A percentile compares a stretch with the other conserved stretches of the same genome.
These are phyloP conservation scores for Gamarada debralockiae DNA, from an alignment of 495 filamentous ascomycete species.

Conservation along the genomic window DNA sequence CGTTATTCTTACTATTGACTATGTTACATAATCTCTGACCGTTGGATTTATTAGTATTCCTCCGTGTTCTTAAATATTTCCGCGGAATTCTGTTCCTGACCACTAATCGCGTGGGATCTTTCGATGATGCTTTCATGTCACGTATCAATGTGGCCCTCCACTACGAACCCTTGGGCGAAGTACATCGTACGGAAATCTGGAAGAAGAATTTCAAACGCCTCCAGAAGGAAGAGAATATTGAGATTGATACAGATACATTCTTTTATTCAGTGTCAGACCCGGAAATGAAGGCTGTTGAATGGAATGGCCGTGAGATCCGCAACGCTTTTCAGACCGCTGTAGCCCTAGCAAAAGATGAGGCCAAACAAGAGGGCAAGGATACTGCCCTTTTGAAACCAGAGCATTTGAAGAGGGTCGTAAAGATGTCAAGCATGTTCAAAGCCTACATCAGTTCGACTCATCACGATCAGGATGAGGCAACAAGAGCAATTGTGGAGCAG, in stretches of 20 bases:
- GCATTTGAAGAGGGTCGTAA: conserved; percentile 16
- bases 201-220: background rate
- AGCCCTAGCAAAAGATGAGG: conserved; percentile 21
- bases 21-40: too few relatives aligned
- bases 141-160: conserved; percentile 24
- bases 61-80: conserved; percentile 28
- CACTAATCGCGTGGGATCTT: conserved; percentile 27
- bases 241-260: background rate
- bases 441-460: conserved; percentile 14
- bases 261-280: background rate
- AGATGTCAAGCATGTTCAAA: conserved; percentile 25
- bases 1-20: too few relatives aligned
- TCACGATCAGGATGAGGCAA: conserved; percentile 2
- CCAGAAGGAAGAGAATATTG: background rate
- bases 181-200: background rate
- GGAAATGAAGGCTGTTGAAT: conserved; percentile 13
- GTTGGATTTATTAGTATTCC: too few relatives aligned
- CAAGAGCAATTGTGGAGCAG: background rate
- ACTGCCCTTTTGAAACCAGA: conserved; percentile 1
- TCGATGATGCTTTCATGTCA: conserved; percentile 31
- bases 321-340: conserved; percentile 29
- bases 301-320: conserved; percentile 30
- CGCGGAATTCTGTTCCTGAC: too few relatives aligned
- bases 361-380: conserved; percentile 14
- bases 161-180: conserved; percentile 13